Evolutionary conservation across 768 basidiomycete species (phyloP).

Genomic region (Leccinum ochraceum): DNA sequence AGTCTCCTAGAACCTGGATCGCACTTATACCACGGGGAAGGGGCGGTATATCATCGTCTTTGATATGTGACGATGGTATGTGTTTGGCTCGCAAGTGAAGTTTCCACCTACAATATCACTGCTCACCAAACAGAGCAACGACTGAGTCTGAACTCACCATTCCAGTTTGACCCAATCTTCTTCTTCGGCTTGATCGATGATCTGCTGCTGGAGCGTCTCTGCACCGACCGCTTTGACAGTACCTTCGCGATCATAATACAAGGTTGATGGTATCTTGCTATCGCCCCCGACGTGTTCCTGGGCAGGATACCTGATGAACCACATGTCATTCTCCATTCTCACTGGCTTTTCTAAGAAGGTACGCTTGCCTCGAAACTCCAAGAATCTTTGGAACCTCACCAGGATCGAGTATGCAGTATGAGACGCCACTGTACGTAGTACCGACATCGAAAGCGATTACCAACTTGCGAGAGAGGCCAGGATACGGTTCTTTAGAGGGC

Average conservation of each 20-base stretch:
- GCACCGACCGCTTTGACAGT: slow-evolving; percentile 43
- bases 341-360: not conserved
- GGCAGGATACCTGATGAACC: slow-evolving; percentile 41
- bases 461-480: slow-evolving; percentile 41
- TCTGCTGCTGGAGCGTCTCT: slow-evolving; percentile 38
- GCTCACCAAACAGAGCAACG: not conserved
- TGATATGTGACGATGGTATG: slow-evolving; percentile 24
- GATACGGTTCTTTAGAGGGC: slow-evolving; percentile 33
- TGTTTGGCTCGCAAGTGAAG: slow-evolving; percentile 37
- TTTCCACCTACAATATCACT: slow-evolving; percentile 28
- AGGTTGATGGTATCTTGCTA: slow-evolving; percentile 49
- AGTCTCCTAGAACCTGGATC: slow-evolving; percentile 26
- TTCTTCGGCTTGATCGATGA: slow-evolving; percentile 41
- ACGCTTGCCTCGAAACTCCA: slow-evolving; percentile 28
- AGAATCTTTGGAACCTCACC: slow-evolving; percentile 34
- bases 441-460: slow-evolving; percentile 37
- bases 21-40: slow-evolving; percentile 26
- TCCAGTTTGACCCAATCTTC: slow-evolving; percentile 39
- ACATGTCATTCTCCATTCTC: not conserved
- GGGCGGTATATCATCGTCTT: slow-evolving; percentile 21
- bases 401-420: slow-evolving; percentile 38
- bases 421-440: slow-evolving; percentile 36
- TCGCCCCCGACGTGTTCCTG: slow-evolving; percentile 48
- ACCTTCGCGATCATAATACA: slow-evolving; percentile 48
- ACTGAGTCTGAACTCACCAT: slow-evolving; percentile 30